Evolutionary conservation across 345 rosid species (phyloP), one percentile per base, ranked within the genome.

Genomic region (Erysimum cheiranthoides): DNA sequence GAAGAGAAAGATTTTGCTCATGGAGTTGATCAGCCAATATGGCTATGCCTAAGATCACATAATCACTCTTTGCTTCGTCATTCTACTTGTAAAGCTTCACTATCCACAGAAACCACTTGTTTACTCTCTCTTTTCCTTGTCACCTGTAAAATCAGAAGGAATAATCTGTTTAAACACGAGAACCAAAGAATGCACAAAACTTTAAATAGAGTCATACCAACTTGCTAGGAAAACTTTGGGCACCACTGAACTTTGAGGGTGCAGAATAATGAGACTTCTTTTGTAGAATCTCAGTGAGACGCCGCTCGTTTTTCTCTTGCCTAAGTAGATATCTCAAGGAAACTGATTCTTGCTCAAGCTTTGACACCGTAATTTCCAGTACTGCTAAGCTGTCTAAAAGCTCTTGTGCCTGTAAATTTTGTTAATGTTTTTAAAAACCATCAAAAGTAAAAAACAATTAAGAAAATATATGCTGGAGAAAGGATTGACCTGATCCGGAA

Each of bases 281-380:
- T 50, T 83, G 67, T 59, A 60, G 85, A 78, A 85, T 86, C 82
- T 93, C 90, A 54, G 81, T 80, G 68, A 89, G 85, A 68, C 86
- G 85, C 58, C 93, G 89, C 70, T 89, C 88, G 28, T 85, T 91
- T 78, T 88, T 93, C 81, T 93, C 98, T 78, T 91, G 98, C 84
- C 85, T 80, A 52, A 93, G 85, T 70, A 86, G 90, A 81, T 75
- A 84, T 66, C 88, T 86, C 82, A 91, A 83, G 54, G 90, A 66
- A 74, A 82, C 74, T 3, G 81, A 82, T 82, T 93, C 90, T 82
- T 88, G 83, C 76, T 93, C 97, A 31, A 93, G 98, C 82, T 91
- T 91, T 30, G 89, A 84, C 50, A 93, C 89, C 1, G 88, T 82
- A 73, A 80, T 83, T 82, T 91, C 93, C 43, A 89, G 73, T 78